phyloP scores from a whole-genome alignment of 371 early-diverging fungal genomes.

The Apophysomyces sp. region DNA sequence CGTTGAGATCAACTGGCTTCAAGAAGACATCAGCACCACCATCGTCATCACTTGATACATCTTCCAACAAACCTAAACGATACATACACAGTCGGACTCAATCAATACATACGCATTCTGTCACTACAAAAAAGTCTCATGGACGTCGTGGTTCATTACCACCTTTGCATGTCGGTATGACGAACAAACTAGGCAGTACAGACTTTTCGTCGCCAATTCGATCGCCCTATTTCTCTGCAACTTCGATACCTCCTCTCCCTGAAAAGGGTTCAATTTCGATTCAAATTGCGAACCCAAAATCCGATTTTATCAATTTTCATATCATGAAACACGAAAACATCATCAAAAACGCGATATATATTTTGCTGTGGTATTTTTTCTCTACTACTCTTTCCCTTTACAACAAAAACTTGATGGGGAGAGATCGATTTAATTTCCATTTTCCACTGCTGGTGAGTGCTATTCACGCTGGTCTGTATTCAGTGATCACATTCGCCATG shows the following conservation, averaged over 20 bases:
- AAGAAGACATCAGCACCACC: not conserved
- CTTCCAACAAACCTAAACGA: not conserved
- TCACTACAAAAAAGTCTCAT: not conserved
- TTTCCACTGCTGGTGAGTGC: conserved; percentile 80
- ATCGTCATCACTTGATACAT: conserved; percentile 1
- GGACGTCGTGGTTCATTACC: conserved; percentile 16
- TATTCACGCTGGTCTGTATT: conserved; percentile 67
- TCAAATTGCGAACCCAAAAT: conserved; percentile 13
- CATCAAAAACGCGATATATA: conserved; percentile 43
- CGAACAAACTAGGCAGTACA: conserved; percentile 11
- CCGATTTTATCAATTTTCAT: conserved; percentile 9
- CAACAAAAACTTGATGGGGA: conserved; percentile 80
- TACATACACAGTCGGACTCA: conserved; percentile 8
- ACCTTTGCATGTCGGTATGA: not conserved
- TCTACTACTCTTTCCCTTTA: conserved; percentile 80
- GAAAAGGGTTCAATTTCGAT: conserved; percentile 24
- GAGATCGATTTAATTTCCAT: conserved; percentile 71
- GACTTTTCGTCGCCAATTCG: conserved; percentile 19
- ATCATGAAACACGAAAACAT: conserved; percentile 15
- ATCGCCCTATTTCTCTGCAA: conserved; percentile 13
- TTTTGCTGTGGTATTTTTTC: conserved; percentile 62
- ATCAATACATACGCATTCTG: conserved; percentile 9
- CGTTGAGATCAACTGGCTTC: not conserved
- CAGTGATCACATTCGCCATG: conserved; percentile 50
- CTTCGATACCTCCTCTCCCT: conserved; percentile 18